Conservation (phyloP, 495 filamentous ascomycete genomes). For the Aspergillus diversus region DNA sequence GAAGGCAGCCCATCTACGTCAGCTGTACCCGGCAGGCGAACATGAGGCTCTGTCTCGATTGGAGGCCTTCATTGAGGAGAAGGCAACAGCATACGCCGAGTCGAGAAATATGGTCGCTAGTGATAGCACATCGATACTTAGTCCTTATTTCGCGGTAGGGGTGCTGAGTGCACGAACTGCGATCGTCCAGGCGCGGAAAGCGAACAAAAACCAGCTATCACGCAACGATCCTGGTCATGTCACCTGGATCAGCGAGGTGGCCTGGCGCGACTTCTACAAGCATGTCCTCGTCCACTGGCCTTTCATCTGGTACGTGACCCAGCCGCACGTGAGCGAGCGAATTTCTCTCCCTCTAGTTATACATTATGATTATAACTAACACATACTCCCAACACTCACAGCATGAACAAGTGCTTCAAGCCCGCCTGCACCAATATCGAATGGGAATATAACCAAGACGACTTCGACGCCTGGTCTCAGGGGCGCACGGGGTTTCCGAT, state of each 20-base stretch:
- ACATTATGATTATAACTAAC: neutral
- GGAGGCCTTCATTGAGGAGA: conserved; percentile 70
- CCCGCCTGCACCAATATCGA: conserved; percentile 79
- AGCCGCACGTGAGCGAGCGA: neutral
- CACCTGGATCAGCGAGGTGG: conserved; percentile 85
- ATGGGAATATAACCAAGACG: conserved; percentile 73
- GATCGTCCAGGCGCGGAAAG: conserved; percentile 63
- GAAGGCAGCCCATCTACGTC: conserved; percentile 58
- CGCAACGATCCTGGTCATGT: conserved; percentile 68
- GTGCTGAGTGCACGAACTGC: conserved; percentile 79
- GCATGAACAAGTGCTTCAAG: conserved; percentile 95
- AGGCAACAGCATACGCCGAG: conserved; percentile 62
- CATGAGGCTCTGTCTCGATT: conserved; percentile 70
- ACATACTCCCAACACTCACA: conserved; percentile 25
- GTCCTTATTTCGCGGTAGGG: conserved; percentile 77
- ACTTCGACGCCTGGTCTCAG: conserved; percentile 74
- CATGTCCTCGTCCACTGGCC: conserved; percentile 88
- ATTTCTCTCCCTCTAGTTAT: conserved; percentile 4
- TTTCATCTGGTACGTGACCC: conserved; percentile 69
- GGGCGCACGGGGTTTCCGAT: conserved; percentile 85
- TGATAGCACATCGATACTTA: conserved; percentile 71
- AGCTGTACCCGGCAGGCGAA: conserved; percentile 80
- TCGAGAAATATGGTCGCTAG: conserved; percentile 63
- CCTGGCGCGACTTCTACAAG: conserved; percentile 93
- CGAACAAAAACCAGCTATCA: conserved; percentile 73